Evolutionary conservation across 2,329 filamentous ascomycete species (phyloP).

Genomic region (Fusarium lyarnte): DNA sequence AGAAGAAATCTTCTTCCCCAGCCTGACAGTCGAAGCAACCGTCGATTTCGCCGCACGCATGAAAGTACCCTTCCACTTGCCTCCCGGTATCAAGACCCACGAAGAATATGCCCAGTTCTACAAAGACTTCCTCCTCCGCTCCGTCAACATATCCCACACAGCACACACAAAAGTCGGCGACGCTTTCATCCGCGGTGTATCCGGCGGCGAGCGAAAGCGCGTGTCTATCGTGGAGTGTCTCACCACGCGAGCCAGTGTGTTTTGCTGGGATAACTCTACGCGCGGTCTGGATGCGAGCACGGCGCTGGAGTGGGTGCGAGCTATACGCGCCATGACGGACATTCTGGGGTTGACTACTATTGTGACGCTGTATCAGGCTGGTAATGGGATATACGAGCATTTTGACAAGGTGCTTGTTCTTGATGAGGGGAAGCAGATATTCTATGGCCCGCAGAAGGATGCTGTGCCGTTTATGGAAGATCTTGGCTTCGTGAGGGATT

Average conservation of each 20-base stretch:
- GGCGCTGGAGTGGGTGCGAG: slow-evolving; percentile 68
- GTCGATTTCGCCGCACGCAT: slow-evolving; percentile 73
- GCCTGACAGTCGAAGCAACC: slow-evolving; percentile 75
- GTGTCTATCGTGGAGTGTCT: slow-evolving; percentile 74
- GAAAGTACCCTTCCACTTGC: slow-evolving; percentile 62
- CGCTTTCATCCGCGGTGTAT: slow-evolving; percentile 72
- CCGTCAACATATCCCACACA: slow-evolving; percentile 68
- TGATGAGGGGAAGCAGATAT: slow-evolving; percentile 72
- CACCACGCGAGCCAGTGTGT: slow-evolving; percentile 65
- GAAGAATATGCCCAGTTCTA: slow-evolving; percentile 58
- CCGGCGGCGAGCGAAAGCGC: slow-evolving; percentile 74
- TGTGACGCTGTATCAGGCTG: slow-evolving; percentile 74
- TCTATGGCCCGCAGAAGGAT: slow-evolving; percentile 67
- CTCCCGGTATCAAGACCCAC: slow-evolving; percentile 51
- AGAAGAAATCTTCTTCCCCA: slow-evolving; percentile 72
- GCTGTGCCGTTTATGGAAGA: slow-evolving; percentile 72
- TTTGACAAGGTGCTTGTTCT: slow-evolving; percentile 78
- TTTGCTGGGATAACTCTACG: slow-evolving; percentile 74
- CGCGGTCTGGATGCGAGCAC: slow-evolving; percentile 73
- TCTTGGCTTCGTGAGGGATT: slow-evolving; percentile 69
- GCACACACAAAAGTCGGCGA: slow-evolving; percentile 73
- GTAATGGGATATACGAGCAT: slow-evolving; percentile 73
- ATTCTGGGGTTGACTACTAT: slow-evolving; percentile 67
- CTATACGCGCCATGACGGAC: slow-evolving; percentile 70
- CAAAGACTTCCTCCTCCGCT: slow-evolving; percentile 65